Percentiles rank a stretch among this genome's conserved stretches.
Conservation (phyloP, 805 yeast species). For the Lipomyces starkeyi region DNA sequence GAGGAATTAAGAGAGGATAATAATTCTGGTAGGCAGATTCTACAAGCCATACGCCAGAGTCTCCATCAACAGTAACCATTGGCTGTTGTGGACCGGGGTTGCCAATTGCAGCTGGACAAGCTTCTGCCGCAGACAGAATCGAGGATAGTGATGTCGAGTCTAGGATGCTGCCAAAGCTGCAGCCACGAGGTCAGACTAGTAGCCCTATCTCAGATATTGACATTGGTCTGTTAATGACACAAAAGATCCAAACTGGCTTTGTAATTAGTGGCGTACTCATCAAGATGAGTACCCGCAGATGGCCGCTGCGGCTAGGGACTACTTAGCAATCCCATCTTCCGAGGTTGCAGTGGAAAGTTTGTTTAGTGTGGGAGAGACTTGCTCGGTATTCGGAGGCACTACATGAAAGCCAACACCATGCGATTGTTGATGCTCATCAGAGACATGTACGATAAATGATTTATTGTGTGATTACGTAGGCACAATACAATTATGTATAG, state of each 20-base stretch:
- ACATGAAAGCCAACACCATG: slow-evolving; percentile 12
- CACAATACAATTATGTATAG: too few species aligned
- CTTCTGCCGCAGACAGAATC: too few species aligned
- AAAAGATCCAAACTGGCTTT: background rate
- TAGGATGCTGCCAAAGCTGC: background rate
- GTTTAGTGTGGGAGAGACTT: slow-evolving; percentile 4
- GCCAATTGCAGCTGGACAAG: too few species aligned
- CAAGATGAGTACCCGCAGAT: background rate
- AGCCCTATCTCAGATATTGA: too few species aligned
- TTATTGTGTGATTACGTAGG: too few species aligned
- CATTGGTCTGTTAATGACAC: background rate
- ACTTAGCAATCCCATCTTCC: slow-evolving; percentile 2
- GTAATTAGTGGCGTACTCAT: slow-evolving; percentile 1
- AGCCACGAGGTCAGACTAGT: background rate
- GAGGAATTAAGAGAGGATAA: slow-evolving; percentile 10
- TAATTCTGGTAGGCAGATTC: background rate
- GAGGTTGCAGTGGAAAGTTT: slow-evolving; percentile 6
- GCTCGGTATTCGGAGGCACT: slow-evolving; percentile 6
- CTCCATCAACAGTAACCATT: background rate
- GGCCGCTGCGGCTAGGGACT: slow-evolving; percentile 4
- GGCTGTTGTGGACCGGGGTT: background rate
- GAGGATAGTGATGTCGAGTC: too few species aligned
- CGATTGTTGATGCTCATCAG: slow-evolving; percentile 8
- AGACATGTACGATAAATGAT: background rate
- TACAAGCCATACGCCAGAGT: background rate